Percentiles rank a stretch among this genome's conserved stretches.
phyloP scores from a whole-genome alignment of 2,329 filamentous ascomycete genomes.

The Apiospora rasikravindrae region DNA sequence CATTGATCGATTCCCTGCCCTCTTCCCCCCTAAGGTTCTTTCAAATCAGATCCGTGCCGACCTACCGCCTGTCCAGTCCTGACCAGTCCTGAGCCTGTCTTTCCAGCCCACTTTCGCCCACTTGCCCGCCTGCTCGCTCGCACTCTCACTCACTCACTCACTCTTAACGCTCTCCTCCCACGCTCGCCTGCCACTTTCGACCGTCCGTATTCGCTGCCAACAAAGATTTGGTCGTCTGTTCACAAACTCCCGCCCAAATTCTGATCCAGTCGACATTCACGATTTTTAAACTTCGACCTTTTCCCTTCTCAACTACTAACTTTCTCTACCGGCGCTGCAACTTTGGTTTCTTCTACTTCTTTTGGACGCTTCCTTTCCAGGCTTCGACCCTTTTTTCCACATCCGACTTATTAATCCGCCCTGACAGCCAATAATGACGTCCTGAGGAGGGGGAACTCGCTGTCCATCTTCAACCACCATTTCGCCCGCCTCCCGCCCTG shows the following conservation, averaged over 20 bases:
- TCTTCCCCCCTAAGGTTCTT: conserved; percentile 5
- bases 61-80: conserved; percentile 14
- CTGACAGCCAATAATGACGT: conserved; percentile 14
- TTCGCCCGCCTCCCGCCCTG: neutral
- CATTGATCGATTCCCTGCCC: conserved; percentile 13
- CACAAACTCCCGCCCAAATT: neutral
- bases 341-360: neutral
- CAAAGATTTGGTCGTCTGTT: conserved; percentile 13
- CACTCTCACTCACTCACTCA: neutral
- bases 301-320: neutral
- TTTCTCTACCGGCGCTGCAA: conserved; percentile 5
- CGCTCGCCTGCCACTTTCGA: neutral
- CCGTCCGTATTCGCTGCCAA: conserved; percentile 6
- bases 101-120: neutral
- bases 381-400: neutral
- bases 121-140: too few relatives aligned
- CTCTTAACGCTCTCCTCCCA: conserved; percentile 5
- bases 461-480: neutral
- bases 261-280: conserved; percentile 12
- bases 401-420: conserved; percentile 2
- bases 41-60: conserved; percentile 16
- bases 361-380: neutral
- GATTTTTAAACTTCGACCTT: conserved; percentile 3
- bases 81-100: neutral
- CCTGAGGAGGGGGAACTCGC: conserved; percentile 13